Conservation (phyloP, 2,329 filamentous ascomycete species). For the Neopestalotiopsis clavispora region DNA sequence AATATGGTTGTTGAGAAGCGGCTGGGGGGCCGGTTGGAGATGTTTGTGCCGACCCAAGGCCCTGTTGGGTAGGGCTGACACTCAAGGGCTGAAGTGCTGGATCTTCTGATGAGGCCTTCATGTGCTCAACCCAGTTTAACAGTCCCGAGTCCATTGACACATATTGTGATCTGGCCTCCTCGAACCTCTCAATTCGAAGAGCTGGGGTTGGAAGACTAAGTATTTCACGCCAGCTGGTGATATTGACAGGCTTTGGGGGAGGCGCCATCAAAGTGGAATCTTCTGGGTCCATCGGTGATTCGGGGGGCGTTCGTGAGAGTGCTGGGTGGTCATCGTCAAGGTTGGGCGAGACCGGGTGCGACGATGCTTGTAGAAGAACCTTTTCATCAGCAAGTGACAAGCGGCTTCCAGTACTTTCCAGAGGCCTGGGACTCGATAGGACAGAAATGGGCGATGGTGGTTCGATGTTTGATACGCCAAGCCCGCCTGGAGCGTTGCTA, state of each 20-base stretch:
- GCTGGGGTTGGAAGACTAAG: constrained; percentile 66
- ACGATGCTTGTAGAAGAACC: constrained; percentile 39
- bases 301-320: constrained; percentile 19
- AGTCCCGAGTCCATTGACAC: constrained; percentile 77
- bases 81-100: constrained; percentile 29
- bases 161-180: constrained; percentile 73
- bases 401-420: constrained; percentile 28
- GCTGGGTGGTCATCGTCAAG: constrained; percentile 46
- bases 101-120: constrained; percentile 55
- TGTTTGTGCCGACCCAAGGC: constrained; percentile 15
- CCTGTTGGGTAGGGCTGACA: not conserved
- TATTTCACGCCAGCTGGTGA: constrained; percentile 77
- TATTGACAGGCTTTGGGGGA: constrained; percentile 34
- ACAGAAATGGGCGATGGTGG: constrained; percentile 50
- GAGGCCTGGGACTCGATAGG: constrained; percentile 28
- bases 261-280: constrained; percentile 24
- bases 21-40: constrained; percentile 11
- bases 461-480: constrained; percentile 37
- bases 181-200: constrained; percentile 76
- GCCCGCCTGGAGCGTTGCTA: constrained; percentile 35
- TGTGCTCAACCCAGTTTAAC: constrained; percentile 56
- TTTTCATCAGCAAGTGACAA: constrained; percentile 53
- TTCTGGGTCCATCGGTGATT: constrained; percentile 21
- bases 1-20: constrained; percentile 52
- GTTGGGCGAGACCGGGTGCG: constrained; percentile 40